These are phyloP conservation scores for Phytopythium delawarense DNA, from an alignment of 352 stramenopile genomes.

Conservation along the genomic window DNA sequence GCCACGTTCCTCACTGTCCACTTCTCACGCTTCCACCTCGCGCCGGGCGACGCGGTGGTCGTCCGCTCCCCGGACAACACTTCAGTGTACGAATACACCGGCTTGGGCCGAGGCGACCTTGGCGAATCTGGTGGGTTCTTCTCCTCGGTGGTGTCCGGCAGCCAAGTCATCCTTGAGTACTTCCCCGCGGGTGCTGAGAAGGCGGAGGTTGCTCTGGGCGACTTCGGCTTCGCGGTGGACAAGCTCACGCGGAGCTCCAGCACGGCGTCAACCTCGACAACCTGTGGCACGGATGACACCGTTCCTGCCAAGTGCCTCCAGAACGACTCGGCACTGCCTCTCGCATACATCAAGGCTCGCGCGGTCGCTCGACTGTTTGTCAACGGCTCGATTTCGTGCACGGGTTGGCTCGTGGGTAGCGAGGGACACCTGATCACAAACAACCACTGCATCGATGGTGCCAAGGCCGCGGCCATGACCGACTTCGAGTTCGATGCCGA, in stretches of 20 bases:
- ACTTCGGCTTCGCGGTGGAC: slow-evolving; percentile 28
- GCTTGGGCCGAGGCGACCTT: slow-evolving; percentile 22
- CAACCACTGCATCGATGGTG: slow-evolving; percentile 33
- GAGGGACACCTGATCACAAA: slow-evolving; percentile 45
- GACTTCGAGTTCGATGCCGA: slow-evolving; percentile 41
- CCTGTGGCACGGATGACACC: slow-evolving; percentile 33
- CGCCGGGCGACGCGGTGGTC: slow-evolving; percentile 22
- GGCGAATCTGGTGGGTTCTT: slow-evolving; percentile 31
- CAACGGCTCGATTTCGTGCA: slow-evolving; percentile 23
- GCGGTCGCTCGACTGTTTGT: slow-evolving; percentile 34
- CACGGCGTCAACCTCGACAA: slow-evolving; percentile 8
- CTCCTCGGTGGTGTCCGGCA: slow-evolving; percentile 20
- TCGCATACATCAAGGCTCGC: slow-evolving; percentile 19
- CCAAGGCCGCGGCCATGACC: slow-evolving; percentile 11
- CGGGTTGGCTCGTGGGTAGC: slow-evolving; percentile 38
- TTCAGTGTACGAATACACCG: slow-evolving; percentile 20
- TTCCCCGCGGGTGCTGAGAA: slow-evolving; percentile 9
- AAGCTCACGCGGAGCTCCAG: slow-evolving; percentile 24
- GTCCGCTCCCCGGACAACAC: slow-evolving; percentile 18
- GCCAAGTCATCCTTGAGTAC: slow-evolving; percentile 25
- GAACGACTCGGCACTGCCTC: slow-evolving; percentile 14
- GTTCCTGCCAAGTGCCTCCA: slow-evolving; percentile 29
- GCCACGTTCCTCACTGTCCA: slow-evolving; percentile 40
- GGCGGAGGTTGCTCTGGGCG: neutral
- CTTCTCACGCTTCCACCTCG: slow-evolving; percentile 32